Base-by-base conservation (phyloP, 225 moss, liverwort and hornwort species). In the Anthoceros angustus region DNA sequence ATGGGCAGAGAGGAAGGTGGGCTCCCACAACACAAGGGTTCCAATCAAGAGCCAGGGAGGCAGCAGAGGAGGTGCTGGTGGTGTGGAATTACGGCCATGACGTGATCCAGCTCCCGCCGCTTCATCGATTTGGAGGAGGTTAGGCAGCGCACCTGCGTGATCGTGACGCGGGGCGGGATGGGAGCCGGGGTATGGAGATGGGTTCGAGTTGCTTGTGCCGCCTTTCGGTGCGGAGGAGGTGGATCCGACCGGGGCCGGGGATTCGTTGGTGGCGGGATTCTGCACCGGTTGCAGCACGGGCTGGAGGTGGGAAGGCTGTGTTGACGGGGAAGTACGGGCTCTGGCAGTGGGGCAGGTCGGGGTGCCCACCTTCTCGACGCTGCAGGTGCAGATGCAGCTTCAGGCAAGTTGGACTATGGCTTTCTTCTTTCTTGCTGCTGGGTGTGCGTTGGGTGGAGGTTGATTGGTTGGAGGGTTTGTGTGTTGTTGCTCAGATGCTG, bases 71-170 rank as follows among this genome's bases (percentile, higher is more conserved):
- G 0, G 86, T 84, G 72, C 80, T 98, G 43, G 88, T 98, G 45
- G 89, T 87, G 49, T 88, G 98, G 12, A 91, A 98, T 73, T 92
- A 92, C 65, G 89, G 92, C 73, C 98, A 98, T 67, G 98, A 98
- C 68, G 78, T 79, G 69, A 82, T 98, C 41, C 87, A 80, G 2
- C 73, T 98, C 18, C 79, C 85, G 0, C 84, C 77, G 15, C 0
- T 98, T 84, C 50, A 72, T 98, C 42, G 86, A 98, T 49, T 79
- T 98, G 41, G 98, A 92, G 62, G 70, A 75, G 61, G 98, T 82
- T 40, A 77, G 98, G 76, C 74, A 77, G 73, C 75, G 82, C 68
- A 98, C 98, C 9, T 87, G 92, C 68, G 75, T 92, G 12, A 92
- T 98, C 12, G 89, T 98, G 21, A 98, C 98, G 15, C 88, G 70